phyloP scores from a whole-genome alignment of 352 stramenopile species.

The Globisporangium middletonii region DNA sequence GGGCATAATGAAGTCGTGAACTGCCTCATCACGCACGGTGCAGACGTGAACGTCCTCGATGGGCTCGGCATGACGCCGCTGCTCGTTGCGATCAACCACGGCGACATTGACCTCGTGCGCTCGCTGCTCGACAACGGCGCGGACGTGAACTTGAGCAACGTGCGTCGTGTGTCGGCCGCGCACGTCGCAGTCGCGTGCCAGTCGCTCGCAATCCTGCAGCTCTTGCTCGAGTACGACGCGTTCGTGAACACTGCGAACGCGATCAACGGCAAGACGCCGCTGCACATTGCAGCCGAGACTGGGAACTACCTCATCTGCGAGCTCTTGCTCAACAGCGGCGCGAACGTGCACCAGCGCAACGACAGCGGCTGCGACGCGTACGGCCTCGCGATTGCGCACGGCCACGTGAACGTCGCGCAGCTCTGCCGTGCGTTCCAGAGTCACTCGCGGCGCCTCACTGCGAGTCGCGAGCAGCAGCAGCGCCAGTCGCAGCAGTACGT shows the following conservation, averaged over 20 bases:
- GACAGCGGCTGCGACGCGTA: conserved; percentile 11
- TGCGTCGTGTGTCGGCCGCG: conserved; percentile 34
- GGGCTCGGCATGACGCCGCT: conserved; percentile 39
- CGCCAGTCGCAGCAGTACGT: no score
- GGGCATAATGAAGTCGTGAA: conserved; percentile 40
- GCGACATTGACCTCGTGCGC: conserved; percentile 34
- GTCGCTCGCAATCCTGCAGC: conserved; percentile 24
- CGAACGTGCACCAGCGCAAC: conserved; percentile 14
- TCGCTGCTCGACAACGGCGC: conserved; percentile 40
- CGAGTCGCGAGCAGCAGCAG: conserved; percentile 5
- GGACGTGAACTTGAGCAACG: conserved; percentile 44
- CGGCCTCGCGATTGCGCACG: conserved; percentile 8
- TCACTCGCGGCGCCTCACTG: conserved; percentile 3
- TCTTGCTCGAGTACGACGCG: conserved; percentile 41
- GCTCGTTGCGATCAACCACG: conserved; percentile 40
- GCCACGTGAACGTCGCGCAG: conserved; percentile 14
- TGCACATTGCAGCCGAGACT: conserved; percentile 49
- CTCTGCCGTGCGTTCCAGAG: conserved; percentile 14
- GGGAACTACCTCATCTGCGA: conserved; percentile 47
- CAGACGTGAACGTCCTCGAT: conserved; percentile 35
- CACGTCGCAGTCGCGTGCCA: conserved; percentile 48
- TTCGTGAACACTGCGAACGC: conserved; percentile 42
- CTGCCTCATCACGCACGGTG: conserved; percentile 35
- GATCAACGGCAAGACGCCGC: conserved; percentile 44
- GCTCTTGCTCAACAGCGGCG: conserved; percentile 25